phyloP scores from a whole-genome alignment of 805 yeast species.

The Starmerella asiatica region DNA sequence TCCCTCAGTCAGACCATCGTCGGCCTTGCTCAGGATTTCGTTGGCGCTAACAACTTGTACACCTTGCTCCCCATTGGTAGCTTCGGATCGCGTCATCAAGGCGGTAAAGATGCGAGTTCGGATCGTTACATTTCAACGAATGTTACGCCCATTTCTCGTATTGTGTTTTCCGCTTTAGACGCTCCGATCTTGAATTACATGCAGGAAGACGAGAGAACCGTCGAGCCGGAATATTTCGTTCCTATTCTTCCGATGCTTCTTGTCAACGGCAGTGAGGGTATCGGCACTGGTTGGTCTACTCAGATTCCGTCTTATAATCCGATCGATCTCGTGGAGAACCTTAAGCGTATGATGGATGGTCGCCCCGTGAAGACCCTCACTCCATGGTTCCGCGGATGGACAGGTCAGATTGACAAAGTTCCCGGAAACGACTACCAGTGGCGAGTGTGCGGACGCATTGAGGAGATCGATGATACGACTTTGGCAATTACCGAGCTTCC shows the following conservation, averaged over 20 bases:
- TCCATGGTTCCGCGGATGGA: slow-evolving; percentile 97
- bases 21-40: slow-evolving; percentile 87
- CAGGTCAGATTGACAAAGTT: slow-evolving; percentile 56
- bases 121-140: slow-evolving; percentile 92
- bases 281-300: slow-evolving; percentile 98
- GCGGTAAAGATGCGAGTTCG: slow-evolving; percentile 98
- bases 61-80: slow-evolving; percentile 81
- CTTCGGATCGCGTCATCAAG: slow-evolving; percentile 89
- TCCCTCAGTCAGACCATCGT: slow-evolving; percentile 81
- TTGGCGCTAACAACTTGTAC: slow-evolving; percentile 83
- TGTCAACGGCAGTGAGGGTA: slow-evolving; percentile 94
- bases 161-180: slow-evolving; percentile 66
- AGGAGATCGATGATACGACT: slow-evolving; percentile 64
- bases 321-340: slow-evolving; percentile 58
- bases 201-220: slow-evolving; percentile 85
- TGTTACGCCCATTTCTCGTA: slow-evolving; percentile 58
- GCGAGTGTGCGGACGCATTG: slow-evolving; percentile 66
- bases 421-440: slow-evolving; percentile 44
- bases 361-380: slow-evolving; percentile 58
- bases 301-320: slow-evolving; percentile 87
- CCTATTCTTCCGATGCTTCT: slow-evolving; percentile 93
- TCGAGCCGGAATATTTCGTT: slow-evolving; percentile 90
- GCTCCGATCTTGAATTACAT: slow-evolving; percentile 63
- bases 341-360: slow-evolving; percentile 58
- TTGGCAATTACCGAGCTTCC: slow-evolving; percentile 88